Conservation (phyloP, 768 basidiomycete species). For the button mushroom (Agaricus bisporus) region DNA sequence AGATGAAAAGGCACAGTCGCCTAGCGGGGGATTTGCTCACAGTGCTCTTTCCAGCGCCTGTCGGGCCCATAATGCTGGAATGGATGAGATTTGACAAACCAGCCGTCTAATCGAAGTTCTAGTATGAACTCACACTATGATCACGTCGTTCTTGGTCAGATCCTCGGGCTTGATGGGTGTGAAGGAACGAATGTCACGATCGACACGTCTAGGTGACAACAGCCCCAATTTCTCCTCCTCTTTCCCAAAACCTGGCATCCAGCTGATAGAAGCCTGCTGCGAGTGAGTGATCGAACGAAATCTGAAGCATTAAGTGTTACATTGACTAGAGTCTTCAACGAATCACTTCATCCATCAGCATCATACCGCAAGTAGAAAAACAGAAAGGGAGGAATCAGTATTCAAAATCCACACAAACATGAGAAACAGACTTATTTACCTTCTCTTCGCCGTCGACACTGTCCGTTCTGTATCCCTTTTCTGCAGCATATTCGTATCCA, state of each 20-base stretch:
- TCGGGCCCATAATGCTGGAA: slow-evolving; percentile 4
- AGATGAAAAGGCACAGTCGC: not conserved
- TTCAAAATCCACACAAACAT: too few species aligned
- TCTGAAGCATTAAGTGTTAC: too few species aligned
- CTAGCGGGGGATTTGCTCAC: not conserved
- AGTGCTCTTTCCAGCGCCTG: slow-evolving; percentile 8
- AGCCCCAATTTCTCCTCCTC: not conserved
- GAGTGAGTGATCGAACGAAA: too few species aligned
- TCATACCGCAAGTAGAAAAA: too few species aligned
- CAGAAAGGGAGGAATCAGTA: too few species aligned
- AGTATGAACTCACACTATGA: slow-evolving; percentile 1
- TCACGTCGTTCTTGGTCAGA: not conserved
- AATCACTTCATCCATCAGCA: too few species aligned
- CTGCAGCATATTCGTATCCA: too few species aligned
- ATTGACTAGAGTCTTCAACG: too few species aligned
- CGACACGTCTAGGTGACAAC: not conserved
- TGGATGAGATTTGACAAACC: not conserved
- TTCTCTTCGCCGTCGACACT: too few species aligned
- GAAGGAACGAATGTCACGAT: not conserved
- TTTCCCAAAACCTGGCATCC: not conserved
- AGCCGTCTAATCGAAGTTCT: not conserved
- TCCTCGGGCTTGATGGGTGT: not conserved
- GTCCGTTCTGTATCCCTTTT: too few species aligned
- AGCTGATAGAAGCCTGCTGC: too few species aligned
- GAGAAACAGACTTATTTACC: too few species aligned